Base-by-base conservation (phyloP, 352 stramenopile genomes). In the Phytophthora gonapodyides region DNA sequence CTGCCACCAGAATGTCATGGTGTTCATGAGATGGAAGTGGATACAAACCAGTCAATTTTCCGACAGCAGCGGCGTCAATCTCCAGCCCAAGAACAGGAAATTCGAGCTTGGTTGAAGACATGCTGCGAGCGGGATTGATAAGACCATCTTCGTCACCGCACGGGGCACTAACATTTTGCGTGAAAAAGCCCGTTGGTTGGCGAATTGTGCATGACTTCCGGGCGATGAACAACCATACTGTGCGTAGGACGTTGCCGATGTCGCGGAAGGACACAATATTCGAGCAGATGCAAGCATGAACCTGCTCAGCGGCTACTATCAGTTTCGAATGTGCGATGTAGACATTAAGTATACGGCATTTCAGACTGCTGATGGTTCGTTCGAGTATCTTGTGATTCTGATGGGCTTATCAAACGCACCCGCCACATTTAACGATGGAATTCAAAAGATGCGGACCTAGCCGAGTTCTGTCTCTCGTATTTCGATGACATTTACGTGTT, bases 121-220 rank as follows among this genome's bases (percentile, higher is more conserved):
- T 46, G 36, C 17, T 51, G 15, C 12, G n/a, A 3, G 44, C 41
- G n/a, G 51, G 49, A 21, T 16, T 59, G 1, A 59, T 75, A n/a
- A 36, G 61, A 5, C 27, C 33, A 7, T 66, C 47, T 19, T 68
- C 24, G 5, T 67, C 53, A 7, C 53, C 66, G n/a, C n/a, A n/a
- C n/a, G n/a, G n/a, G n/a, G n/a, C n/a, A n/a, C n/a, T n/a, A n/a
- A n/a, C n/a, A n/a, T 57, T 74, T 40, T 67, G 60, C 37, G 56
- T 75, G 3, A 64, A 64, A 41, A 64, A 75, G 35, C 38, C 57
- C 3, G 53, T 61, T n/a, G 63, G 61, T 8, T 69, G 67, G 63
- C 13, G 62, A 2, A 76, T 76, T 41, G 50, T 69, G 19, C 63
- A 76, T 16, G 67, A 57, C 38, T 69, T 45, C 15, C 40, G 54